Conservation (phyloP, 169 alveolate genomes). For the Miamiensis avidus region DNA sequence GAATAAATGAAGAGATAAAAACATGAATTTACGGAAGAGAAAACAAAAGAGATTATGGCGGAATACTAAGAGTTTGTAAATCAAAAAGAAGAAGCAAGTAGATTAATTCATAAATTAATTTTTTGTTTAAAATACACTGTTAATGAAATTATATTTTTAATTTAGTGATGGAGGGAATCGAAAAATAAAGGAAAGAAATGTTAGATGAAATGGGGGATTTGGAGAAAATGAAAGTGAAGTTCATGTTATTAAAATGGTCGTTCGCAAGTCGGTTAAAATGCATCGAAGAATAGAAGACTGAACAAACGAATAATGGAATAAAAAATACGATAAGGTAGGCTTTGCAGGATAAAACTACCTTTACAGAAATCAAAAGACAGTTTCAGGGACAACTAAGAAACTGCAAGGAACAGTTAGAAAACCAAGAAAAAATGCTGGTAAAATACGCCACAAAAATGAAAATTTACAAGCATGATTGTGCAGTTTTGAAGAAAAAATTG, state of each 20-base stretch:
- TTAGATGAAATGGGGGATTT: background rate
- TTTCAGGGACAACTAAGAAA: background rate
- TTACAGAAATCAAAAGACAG: background rate
- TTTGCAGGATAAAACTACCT: too few relatives aligned
- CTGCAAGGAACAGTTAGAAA: background rate
- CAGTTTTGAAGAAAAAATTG: too few relatives aligned
- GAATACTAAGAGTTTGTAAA: background rate
- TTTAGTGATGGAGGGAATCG: background rate
- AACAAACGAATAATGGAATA: too few relatives aligned
- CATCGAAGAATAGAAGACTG: background rate
- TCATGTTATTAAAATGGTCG: background rate
- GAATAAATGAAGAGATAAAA: too few relatives aligned
- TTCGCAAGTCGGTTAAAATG: background rate
- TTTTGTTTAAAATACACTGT: too few relatives aligned
- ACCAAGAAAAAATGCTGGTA: background rate
- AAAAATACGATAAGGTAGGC: background rate
- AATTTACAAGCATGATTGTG: background rate
- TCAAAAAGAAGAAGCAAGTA: background rate
- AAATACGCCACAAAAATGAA: background rate
- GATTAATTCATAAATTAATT: too few relatives aligned
- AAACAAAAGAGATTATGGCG: background rate
- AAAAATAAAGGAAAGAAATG: background rate
- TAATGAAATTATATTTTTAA: too few relatives aligned
- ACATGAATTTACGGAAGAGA: background rate
- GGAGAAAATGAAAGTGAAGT: background rate